A percentile compares a stretch with the other conserved stretches of the same genome.
Evolutionary conservation across 768 basidiomycete genomes (phyloP).

Genomic region (Phlegmacium glaucopus): DNA sequence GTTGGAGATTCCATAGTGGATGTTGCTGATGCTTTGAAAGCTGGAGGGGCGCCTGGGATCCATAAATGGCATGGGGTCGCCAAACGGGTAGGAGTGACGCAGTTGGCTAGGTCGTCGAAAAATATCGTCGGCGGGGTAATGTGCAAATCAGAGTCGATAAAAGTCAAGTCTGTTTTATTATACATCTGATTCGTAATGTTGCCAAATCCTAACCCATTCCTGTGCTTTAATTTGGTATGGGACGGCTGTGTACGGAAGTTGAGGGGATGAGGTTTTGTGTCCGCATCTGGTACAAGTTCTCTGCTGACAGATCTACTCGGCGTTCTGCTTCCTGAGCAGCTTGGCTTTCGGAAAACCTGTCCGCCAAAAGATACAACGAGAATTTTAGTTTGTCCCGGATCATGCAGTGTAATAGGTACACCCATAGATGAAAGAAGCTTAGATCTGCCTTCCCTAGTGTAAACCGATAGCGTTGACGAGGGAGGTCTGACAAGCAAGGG

Average conservation of each 20-base stretch:
- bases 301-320: constrained; percentile 27
- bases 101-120: not conserved
- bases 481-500: constrained; percentile 74
- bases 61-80: constrained; percentile 52
- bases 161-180: not conserved
- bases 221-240: not conserved
- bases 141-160: not conserved
- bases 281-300: constrained; percentile 9
- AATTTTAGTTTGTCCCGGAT: constrained; percentile 49
- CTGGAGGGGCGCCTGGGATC: constrained; percentile 58
- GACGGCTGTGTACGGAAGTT: too few species aligned
- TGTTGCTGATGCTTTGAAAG: constrained; percentile 30
- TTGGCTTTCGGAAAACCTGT: constrained; percentile 63
- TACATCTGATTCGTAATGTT: not conserved
- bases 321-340: constrained; percentile 33
- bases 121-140: not conserved
- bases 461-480: constrained; percentile 34
- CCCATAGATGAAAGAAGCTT: constrained; percentile 56
- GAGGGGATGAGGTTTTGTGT: too few species aligned
- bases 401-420: constrained; percentile 48
- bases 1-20: constrained; percentile 10
- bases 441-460: constrained; percentile 51
- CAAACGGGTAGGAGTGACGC: constrained; percentile 24
- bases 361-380: constrained; percentile 82
- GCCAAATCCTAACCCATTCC: not conserved